Evolutionary conservation across 805 yeast species (phyloP), one percentile per base, ranked within the genome.

Genomic region (Yamadazyma olivae): DNA sequence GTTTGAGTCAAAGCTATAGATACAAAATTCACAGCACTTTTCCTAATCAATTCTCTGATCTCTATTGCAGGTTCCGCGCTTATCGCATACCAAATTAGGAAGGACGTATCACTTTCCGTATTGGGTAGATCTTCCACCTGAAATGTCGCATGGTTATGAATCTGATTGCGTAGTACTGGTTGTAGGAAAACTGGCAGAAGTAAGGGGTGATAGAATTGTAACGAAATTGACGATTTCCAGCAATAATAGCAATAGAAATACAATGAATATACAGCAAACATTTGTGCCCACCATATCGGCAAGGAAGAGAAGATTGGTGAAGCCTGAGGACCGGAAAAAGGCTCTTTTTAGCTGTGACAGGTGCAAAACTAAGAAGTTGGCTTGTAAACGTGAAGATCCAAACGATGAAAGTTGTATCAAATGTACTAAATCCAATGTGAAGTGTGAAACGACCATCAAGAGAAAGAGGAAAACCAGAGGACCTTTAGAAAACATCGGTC

Each of bases 301-400:
- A 7, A 13, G 20, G 30, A 27, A 27, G 13, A 18, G 32, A 29
- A 6, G 32, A 13, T 13, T 29, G 6, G 32, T 29, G 9, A 18
- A 59, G 49, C 22, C 64, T 1, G 69, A 62, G 28, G 49, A 53
- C 17, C 45, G 74, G 16, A 59, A 63, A 30, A 43, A 75, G 31
- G 74, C 74, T 0, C 57, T 66, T 3, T 70, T 59, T 48, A 57
- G 67, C 6, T 71, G 77, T 39, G 75, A 71, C 44, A 44, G 74
- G 10, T 71, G 77, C 42, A 70, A 70, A 46, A 34, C 55, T 10
- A 51, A 69, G 27, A 71, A 71, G 53, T 61, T 66, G 24, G 66
- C 64, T 27, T 71, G 77, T 47, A 54, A 59, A 22, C 43, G 75
- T 24, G 30, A 31, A 39, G 19, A 30, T 10, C 27, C 25, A 8